Base-by-base conservation (phyloP, 352 stramenopile genomes). In the Thraustochytrium sp. region DNA sequence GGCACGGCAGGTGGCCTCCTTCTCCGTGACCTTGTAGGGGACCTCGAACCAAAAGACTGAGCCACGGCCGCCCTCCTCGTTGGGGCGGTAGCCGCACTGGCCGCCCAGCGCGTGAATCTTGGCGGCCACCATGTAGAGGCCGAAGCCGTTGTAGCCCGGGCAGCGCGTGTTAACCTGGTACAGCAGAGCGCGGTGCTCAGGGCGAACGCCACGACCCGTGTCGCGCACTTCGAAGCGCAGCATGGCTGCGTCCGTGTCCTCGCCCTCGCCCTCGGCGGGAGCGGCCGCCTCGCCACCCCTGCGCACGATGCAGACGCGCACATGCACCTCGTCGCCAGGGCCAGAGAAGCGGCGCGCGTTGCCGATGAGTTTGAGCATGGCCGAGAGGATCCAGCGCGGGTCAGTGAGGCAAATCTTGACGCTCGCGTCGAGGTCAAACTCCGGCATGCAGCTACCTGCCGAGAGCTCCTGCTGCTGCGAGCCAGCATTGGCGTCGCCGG, bases 21-120 rank as follows among this genome's bases (percentile, higher is more conserved):
- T 23, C 34, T 61, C 42, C 16, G 68, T 80, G 48, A 53, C 34
- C 48, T 40, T 23, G 26, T 80, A 80, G n/a, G 68, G 68, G 51
- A 80, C 38, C 8, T 80, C 68, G 38, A 80, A 80, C 68, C 68
- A 80, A 38, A 80, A 80, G 31, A 80, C 53, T 23, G 48, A 65
- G 44, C 68, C 68, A 26, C 48, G 31, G 11, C 48, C 48, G 0
- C n/a, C 37, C 18, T 13, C 46, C 48, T 64, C 48, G 42, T 80
- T 80, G 2, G 68, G 68, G n/a, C 23, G 4, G 68, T 80, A 80
- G 34, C 68, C 68, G 53, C 68, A 80, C n/a, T 29, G 5, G 48
- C 68, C 68, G 38, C 40, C 31, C 18, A 80, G 49, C 0, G 31
- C 44, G 31, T 80, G 31, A 13, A 80, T 44, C 44, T 61, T 72